Evolutionary conservation across 805 yeast species (phyloP), one percentile per base, ranked within the genome.

Genomic region (Spathaspora boniae): DNA sequence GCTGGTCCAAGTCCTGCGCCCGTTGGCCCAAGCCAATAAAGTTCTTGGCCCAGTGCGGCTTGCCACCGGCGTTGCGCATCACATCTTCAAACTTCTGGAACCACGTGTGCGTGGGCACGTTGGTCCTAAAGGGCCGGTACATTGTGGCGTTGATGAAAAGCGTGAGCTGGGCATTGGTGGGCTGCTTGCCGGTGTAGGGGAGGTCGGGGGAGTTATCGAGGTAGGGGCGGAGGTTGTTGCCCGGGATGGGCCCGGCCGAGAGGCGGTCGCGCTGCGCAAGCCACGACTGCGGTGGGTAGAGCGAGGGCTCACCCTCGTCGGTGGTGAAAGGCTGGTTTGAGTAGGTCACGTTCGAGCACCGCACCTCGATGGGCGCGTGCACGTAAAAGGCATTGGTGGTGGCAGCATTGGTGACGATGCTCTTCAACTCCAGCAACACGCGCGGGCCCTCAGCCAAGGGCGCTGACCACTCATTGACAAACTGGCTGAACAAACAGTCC

Each of bases 11-110:
- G 34, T 70, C 74, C 6, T 47, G 48, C 6, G 61, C 44, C 38
- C 47, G 48, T 40, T 60, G 60, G 3, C 74, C 63, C 31, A 64
- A 47, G 1, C 95, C 95, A 38, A 85, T 67, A 58, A 87, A 91
- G 60, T 88, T 89, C 68, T 91, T 91, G 12, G 98, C 98, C 98
- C 98, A 91, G 59, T 91, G 98, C 2, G 98, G 98, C 56, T 80
- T 85, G 29, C 98, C 98, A 24, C 84, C 88, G 19, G 83, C 88
- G 18, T 76, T 78, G 33, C 70, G 72, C 70, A 89, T 68, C 2
- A 86, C 75, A 35, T 76, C 74, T 60, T 91, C 98, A 58, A 91
- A 91, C n/a, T 71, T 67, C 33, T 74, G 73, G 61, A 75, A 91
- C 96, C 97, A 91, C 46, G 77, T 72, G 30, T 76, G 78, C 23